Percentiles rank a stretch among this genome's conserved stretches.
Conservation (phyloP, 768 basidiomycete genomes). For the Paxillus involutus region DNA sequence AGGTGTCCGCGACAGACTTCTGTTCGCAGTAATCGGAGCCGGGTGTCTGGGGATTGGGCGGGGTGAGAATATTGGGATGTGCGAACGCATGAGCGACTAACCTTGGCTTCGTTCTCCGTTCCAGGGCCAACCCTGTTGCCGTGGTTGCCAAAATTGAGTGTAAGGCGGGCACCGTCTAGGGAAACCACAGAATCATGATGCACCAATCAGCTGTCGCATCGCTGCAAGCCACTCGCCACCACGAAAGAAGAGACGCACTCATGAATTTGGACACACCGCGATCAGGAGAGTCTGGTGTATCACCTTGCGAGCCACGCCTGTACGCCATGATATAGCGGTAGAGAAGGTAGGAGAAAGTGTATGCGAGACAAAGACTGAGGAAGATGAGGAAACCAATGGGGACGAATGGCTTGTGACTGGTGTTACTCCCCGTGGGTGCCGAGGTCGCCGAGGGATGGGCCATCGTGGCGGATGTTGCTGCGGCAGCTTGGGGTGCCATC, state of each 20-base stretch:
- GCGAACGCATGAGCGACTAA: slow-evolving; percentile 6
- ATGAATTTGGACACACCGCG: slow-evolving; percentile 26
- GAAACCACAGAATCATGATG: neutral
- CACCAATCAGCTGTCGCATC: neutral
- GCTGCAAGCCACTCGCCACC: neutral
- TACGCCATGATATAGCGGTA: slow-evolving; percentile 25
- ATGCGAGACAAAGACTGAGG: slow-evolving; percentile 25
- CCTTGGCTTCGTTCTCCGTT: slow-evolving; percentile 2
- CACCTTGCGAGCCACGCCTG: slow-evolving; percentile 10
- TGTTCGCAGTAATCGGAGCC: neutral
- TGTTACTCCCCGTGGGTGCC: neutral
- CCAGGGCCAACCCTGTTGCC: neutral
- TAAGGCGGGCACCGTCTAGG: slow-evolving; percentile 26
- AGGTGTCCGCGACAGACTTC: neutral
- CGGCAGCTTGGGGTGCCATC: slow-evolving; percentile 26
- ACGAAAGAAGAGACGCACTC: slow-evolving; percentile 15
- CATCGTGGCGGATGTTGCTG: neutral
- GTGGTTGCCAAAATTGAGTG: slow-evolving; percentile 17
- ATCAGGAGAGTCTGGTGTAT: slow-evolving; percentile 20
- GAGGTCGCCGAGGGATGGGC: slow-evolving; percentile 1
- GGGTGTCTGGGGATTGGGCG: slow-evolving; percentile 5
- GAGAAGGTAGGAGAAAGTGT: slow-evolving; percentile 25
- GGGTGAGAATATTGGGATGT: neutral
- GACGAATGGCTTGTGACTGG: slow-evolving; percentile 8
- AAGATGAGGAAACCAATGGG: slow-evolving; percentile 21